Evolutionary conservation across 148 eudicot species (phyloP), one percentile per base, ranked within the genome.

Genomic region (Rhododendron mucronatum): DNA sequence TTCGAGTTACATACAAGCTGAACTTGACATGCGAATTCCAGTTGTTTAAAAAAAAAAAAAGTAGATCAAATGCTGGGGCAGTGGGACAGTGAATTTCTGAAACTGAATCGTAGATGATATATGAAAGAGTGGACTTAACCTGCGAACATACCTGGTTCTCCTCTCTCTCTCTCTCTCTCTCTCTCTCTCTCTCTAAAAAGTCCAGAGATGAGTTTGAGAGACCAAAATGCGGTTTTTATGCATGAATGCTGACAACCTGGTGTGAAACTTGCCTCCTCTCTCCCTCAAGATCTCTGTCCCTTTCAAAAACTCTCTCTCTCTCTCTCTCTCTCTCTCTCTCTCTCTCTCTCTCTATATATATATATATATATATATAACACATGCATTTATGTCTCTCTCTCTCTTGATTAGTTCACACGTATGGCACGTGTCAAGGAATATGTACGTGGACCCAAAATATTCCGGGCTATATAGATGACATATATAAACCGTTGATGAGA

Each of bases 221-320:
- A 77, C 80, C 80, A 41, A 77, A 77, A 21, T 77, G 51, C 51
- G 80, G 80, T 39, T 77, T 77, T 77, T 77, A 44, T 77, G 51
- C 47, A 41, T 41, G 80, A 30, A 77, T 77, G 14, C 80, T 77
- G 51, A 77, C 51, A 55, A 55, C 59, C 59, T 55, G 59, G 59
- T 55, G 59, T 55, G 59, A 55, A 55, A 55, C 59, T 16, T 13
- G 55, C 55, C 59, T 55, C 21, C n/a, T 20, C n/a, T 20, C 18
- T 18, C 23, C 5, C 63, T 20, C 63, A 47, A 47, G 12, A 10
- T 8, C 50, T 47, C 50, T 47, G 50, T 20, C 65, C n/a, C 20
- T 55, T 55, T 57, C n/a, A 20, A 57, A 57, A 57, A 20, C 23
- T 0, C 50, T 9, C 2, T 20, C 63, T 23, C 18, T 53, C 23